Evolutionary conservation across 2,329 filamentous ascomycete species (phyloP).

Genomic region (Amphichorda felina): DNA sequence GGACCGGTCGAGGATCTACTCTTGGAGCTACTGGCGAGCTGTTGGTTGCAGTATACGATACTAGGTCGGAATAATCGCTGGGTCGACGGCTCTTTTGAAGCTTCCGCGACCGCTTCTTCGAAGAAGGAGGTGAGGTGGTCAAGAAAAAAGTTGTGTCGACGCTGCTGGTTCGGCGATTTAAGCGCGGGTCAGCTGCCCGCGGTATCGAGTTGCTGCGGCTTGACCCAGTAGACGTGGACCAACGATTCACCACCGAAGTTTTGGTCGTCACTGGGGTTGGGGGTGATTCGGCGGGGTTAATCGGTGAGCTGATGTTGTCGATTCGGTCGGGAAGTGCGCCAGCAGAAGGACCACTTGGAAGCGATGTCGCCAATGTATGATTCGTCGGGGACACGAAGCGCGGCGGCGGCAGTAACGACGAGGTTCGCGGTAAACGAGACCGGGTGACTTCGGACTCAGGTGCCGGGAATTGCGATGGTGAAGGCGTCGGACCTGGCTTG

Average conservation of each 20-base stretch:
- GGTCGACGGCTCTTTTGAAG: slow-evolving; percentile 24
- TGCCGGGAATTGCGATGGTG: slow-evolving; percentile 11
- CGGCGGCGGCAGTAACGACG: slow-evolving; percentile 29
- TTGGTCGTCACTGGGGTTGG: slow-evolving; percentile 18
- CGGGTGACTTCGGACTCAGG: slow-evolving; percentile 13
- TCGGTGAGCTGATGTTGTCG: too few relatives aligned
- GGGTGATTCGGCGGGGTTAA: not conserved
- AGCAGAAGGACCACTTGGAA: not conserved
- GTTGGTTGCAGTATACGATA: slow-evolving; percentile 6
- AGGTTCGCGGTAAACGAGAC: slow-evolving; percentile 25
- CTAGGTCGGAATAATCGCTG: slow-evolving; percentile 8
- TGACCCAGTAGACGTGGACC: slow-evolving; percentile 39
- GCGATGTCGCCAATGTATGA: not conserved
- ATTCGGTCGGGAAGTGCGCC: too few relatives aligned
- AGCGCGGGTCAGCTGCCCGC: slow-evolving; percentile 6
- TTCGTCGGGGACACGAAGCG: slow-evolving; percentile 12
- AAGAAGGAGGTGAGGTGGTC: slow-evolving; percentile 16
- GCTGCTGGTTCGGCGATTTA: slow-evolving; percentile 31
- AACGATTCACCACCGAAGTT: slow-evolving; percentile 34
- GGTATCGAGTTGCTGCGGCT: slow-evolving; percentile 18
- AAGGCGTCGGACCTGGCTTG: slow-evolving; percentile 7
- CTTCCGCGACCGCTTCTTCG: slow-evolving; percentile 20
- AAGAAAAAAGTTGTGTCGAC: slow-evolving; percentile 25
- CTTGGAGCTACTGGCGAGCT: not conserved
- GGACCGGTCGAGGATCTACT: not conserved